Evolutionary conservation across 495 filamentous ascomycete genomes (phyloP), one percentile per base, ranked within the genome.

Genomic region (Lichenothelia convexa): DNA sequence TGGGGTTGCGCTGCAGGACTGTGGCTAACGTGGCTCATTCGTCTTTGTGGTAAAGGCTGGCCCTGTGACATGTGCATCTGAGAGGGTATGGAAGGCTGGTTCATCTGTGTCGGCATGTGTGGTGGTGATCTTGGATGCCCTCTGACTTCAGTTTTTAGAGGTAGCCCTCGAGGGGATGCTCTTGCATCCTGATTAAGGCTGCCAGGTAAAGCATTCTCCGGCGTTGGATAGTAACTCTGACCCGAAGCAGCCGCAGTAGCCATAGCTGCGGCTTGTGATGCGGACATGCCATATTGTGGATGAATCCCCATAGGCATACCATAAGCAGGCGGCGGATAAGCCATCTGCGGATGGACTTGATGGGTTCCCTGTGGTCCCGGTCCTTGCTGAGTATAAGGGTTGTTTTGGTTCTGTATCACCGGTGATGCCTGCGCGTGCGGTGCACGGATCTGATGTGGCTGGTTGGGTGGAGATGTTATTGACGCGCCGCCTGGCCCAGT

Each of bases 161-260:
- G 60, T 42, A 46, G 51, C 52, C 55, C 75, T 63, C 43, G 63
- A 37, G 75, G 75, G 6, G 74, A 78, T 11, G 62, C 63, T 35
- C 74, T 64, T 8, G 50, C 50, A 40, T 56, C 54, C 42, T 53
- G 54, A 20, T 43, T 38, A 21, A 59, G 42, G 24, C 44, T 44
- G 18, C 45, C 49, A 44, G 67, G 61, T 30, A 76, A 43, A 32
- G 55, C 61, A 26, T 61, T 52, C 37, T 77, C 75, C 22, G 62
- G 48, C 58, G 71, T 67, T 46, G 56, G 39, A 41, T 68, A 68
- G 46, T 67, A 70, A 31, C 49, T 62, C 44, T 64, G 66, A 33
- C 67, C 75, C 16, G 75, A 73, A 5, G 75, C 75, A 5, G 75
- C 75, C 26, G 75, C 75, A 6, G 74, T 78, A 19, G 75, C 75